Conservation (phyloP, 371 early-diverging fungal species). For the Haplosporangium sp. region DNA sequence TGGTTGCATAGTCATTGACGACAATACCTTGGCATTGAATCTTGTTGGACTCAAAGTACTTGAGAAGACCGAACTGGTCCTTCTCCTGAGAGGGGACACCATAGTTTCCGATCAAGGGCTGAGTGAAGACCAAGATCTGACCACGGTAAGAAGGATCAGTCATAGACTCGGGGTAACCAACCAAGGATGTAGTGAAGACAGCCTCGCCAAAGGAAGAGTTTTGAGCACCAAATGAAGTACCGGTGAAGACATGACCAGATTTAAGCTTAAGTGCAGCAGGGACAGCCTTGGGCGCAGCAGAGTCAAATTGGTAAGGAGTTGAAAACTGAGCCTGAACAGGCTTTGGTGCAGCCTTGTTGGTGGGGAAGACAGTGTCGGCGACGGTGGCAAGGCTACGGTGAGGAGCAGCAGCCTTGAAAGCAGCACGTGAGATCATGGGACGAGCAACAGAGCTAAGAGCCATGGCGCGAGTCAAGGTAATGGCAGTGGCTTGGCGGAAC, state of each 20-base stretch:
- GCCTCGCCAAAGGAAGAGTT: conserved; percentile 74
- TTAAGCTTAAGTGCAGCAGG: conserved; percentile 80
- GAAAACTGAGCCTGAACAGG: conserved; percentile 16
- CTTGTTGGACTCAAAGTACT: conserved; percentile 87
- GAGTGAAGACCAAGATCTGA: conserved; percentile 96
- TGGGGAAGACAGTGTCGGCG: conserved; percentile 57
- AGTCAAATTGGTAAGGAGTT: conserved; percentile 49
- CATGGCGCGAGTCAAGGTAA: conserved; percentile 39
- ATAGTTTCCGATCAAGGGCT: conserved; percentile 92
- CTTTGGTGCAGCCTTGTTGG: conserved; percentile 60
- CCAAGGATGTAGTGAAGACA: conserved; percentile 75
- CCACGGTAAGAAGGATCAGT: conserved; percentile 97
- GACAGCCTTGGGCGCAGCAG: conserved; percentile 53
- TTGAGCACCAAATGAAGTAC: conserved; percentile 88
- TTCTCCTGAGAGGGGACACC: conserved; percentile 87
- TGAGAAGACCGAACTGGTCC: conserved; percentile 85
- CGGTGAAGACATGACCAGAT: conserved; percentile 80
- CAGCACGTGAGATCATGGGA: conserved; percentile 24
- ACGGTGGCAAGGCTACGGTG: conserved; percentile 63
- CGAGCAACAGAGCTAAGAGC: conserved; percentile 33
- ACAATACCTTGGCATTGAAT: conserved; percentile 91
- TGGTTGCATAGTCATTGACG: conserved; percentile 86
- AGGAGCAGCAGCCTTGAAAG: conserved; percentile 25
- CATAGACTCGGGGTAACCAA: conserved; percentile 95
- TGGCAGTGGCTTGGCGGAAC: conserved; percentile 41